Conservation (phyloP, 345 rosid species). For the Pistacia atlantica region DNA sequence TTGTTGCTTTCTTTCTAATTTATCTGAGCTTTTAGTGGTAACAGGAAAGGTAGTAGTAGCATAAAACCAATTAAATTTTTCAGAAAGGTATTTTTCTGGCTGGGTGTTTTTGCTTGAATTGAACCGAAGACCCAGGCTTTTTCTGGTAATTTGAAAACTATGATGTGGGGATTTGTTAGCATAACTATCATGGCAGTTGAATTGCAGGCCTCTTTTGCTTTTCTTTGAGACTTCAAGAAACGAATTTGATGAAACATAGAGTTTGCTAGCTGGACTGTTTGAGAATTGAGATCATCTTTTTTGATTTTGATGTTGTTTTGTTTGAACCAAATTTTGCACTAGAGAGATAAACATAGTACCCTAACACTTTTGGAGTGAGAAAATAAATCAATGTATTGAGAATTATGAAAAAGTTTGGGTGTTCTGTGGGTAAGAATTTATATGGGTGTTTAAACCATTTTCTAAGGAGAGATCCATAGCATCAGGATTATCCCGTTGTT, state of each 20-base stretch:
- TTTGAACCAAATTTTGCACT: no score
- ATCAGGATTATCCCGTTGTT: background rate
- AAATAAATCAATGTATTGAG: background rate
- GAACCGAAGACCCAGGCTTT: background rate
- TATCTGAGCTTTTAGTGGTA: no score
- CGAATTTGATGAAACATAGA: no score
- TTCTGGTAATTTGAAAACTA: background rate
- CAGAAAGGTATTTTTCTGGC: no score
- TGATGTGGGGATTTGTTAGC: background rate
- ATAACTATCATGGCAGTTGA: background rate
- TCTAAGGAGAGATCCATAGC: background rate
- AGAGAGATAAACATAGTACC: background rate
- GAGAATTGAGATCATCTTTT: no score
- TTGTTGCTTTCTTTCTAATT: background rate
- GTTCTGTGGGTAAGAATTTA: background rate
- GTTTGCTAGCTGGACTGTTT: background rate
- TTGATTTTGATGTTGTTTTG: background rate
- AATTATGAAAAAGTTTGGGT: background rate
- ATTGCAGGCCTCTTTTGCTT: background rate
- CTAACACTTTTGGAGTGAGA: background rate
- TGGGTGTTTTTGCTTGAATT: no score
- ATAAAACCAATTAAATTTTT: no score
- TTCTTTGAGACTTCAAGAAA: no score
- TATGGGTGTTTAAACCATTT: background rate
- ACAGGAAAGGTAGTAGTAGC: background rate